Percentiles rank a stretch among this genome's conserved stretches.
phyloP scores from a whole-genome alignment of 2,329 filamentous ascomycete species.

The Penicillium sclerotiorum region DNA sequence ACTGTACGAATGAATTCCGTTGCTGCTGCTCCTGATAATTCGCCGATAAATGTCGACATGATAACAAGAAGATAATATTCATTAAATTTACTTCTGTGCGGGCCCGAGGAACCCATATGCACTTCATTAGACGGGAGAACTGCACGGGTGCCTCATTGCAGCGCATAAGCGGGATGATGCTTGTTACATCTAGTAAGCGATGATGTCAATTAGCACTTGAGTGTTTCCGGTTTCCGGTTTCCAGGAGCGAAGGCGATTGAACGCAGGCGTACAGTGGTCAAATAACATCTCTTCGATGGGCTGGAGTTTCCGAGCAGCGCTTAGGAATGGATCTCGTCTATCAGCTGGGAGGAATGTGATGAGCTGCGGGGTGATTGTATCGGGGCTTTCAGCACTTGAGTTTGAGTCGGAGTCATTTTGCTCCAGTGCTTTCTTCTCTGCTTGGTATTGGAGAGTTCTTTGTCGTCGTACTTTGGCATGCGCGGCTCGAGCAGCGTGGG shows the following conservation, averaged over 20 bases:
- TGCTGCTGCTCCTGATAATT: slow-evolving; percentile 6
- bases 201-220: neutral
- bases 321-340: slow-evolving; percentile 20
- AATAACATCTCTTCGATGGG: slow-evolving; percentile 20
- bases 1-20: neutral
- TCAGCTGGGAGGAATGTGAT: slow-evolving; percentile 2
- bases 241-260: no score
- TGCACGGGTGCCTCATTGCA: slow-evolving; percentile 3
- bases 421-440: slow-evolving; percentile 11
- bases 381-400: no score
- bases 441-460: slow-evolving; percentile 23
- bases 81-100: slow-evolving; percentile 16
- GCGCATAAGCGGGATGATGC: slow-evolving; percentile 12
- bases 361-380: no score
- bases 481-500: slow-evolving; percentile 23
- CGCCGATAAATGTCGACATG: slow-evolving; percentile 16
- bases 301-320: slow-evolving; percentile 11
- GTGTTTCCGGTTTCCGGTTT: no score
- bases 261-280: slow-evolving; percentile 22
- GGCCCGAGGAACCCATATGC: slow-evolving; percentile 15
- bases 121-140: slow-evolving; percentile 9
- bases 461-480: slow-evolving; percentile 20
- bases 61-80: slow-evolving; percentile 16
- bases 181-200: slow-evolving; percentile 6
- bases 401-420: neutral